Percentiles rank a stretch among this genome's conserved stretches.
Conservation (phyloP, 2,329 filamentous ascomycete genomes). For the Atkinsonella hypoxylon region DNA sequence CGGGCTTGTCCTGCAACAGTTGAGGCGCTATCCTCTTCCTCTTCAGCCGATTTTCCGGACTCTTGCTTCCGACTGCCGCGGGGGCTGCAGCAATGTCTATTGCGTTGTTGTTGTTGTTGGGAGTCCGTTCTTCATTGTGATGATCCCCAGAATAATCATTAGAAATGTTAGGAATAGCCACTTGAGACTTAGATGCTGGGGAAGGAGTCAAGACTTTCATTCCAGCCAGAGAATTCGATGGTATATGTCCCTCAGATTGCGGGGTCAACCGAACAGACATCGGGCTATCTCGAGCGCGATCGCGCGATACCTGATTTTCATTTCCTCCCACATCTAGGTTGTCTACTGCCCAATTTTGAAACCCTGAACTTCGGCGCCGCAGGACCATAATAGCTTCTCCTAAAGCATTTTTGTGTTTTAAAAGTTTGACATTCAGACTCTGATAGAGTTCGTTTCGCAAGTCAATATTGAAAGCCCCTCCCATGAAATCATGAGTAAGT, state of each 20-base stretch:
- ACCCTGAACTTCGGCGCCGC: slow-evolving; percentile 37
- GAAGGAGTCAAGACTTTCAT: not conserved
- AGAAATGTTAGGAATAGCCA: not conserved
- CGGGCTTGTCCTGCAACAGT: slow-evolving; percentile 9
- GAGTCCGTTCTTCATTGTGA: not conserved
- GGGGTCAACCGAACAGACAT: slow-evolving; percentile 1
- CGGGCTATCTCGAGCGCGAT: not conserved
- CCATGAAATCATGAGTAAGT: slow-evolving; percentile 41
- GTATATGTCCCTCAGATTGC: not conserved
- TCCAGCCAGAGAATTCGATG: not conserved
- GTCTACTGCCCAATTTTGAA: slow-evolving; percentile 20
- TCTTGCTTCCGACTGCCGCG: slow-evolving; percentile 2
- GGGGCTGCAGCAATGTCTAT: not conserved
- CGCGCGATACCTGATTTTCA: not conserved
- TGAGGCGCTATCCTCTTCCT: slow-evolving; percentile 17
- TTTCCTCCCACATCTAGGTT: slow-evolving; percentile 1
- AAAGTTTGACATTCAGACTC: slow-evolving; percentile 43
- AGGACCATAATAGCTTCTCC: slow-evolving; percentile 45
- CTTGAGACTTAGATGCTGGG: not conserved
- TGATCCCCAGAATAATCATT: not conserved
- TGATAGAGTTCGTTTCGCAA: slow-evolving; percentile 34
- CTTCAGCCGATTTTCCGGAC: slow-evolving; percentile 14
- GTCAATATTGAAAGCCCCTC: slow-evolving; percentile 15
- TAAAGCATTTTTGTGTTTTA: slow-evolving; percentile 47
- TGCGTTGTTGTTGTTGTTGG: not conserved